Evolutionary conservation across 352 stramenopile species (phyloP), one percentile per base, ranked within the genome.

Genomic region (Phytophthora hybrid): DNA sequence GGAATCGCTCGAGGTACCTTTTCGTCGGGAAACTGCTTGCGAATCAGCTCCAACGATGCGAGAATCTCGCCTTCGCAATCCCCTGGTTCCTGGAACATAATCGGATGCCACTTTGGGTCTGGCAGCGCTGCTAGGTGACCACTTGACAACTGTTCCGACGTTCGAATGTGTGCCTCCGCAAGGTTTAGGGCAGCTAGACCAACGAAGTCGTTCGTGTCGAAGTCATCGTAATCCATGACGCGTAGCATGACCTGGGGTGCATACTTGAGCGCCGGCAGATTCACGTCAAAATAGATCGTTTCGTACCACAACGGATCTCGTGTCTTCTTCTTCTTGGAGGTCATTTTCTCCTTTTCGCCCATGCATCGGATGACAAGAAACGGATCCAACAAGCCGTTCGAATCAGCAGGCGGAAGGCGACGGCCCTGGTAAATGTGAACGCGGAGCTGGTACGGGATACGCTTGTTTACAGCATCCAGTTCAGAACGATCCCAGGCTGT

Each of bases 251-350:
- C 86, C 59, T 94, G 87, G 21, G 89, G 89, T 3, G 86, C 86
- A 63, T 93, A 96, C 52, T 91, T 85, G 4, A 92, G 74, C 10
- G 89, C 85, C 4, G 89, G 89, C 32, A 97, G 66, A 49, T 94
- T 93, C 21, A 96, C 88, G 53, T 97, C 87, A 41, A 96, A 97
- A 75, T 92, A 90, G 14, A 96, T 62, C 5, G 89, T 97, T 71
- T 97, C 85, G 77, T 97, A 97, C 75, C 81, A 97, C n/a, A 92
- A 66, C 13, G 91, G 90, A 66, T 97, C 88, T 62, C 86, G 69
- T 2, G 90, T 97, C 69, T 90, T 91, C 62, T 84, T 87, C 75
- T 95, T 93, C 19, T 85, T 83, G 11, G 82, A 83, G 0, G 88
- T 93, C 56, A 88, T 68, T 61, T 94, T 93, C 1, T 83, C 66